Conservation (phyloP, 169 alveolate genomes). For the Plasmodium coatneyi region DNA sequence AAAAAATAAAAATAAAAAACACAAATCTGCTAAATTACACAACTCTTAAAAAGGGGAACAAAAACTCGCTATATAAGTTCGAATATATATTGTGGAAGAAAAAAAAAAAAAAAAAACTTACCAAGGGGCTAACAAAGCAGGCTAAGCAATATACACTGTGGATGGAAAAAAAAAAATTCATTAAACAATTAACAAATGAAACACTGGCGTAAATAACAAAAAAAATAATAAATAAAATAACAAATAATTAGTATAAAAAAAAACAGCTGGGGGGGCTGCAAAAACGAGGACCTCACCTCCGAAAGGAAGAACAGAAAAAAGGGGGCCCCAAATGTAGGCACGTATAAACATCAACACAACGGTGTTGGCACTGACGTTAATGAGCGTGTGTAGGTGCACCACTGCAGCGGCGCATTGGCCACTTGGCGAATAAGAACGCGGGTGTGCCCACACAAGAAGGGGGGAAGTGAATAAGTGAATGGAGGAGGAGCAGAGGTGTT, state of each 20-base stretch:
- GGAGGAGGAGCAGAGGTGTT: background rate
- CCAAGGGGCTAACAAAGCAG: background rate
- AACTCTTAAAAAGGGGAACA: conserved; percentile 3
- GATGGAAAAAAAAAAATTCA: background rate
- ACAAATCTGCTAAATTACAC: background rate
- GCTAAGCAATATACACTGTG: background rate
- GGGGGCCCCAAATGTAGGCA: background rate
- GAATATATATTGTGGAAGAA: background rate
- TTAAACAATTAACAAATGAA: background rate
- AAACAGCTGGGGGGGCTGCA: background rate
- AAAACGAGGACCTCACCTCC: background rate
- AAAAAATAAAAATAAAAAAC: background rate
- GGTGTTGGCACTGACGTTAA: background rate
- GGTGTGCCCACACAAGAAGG: background rate
- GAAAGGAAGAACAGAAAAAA: background rate
- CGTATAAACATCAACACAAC: background rate
- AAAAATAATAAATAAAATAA: background rate
- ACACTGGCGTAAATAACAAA: background rate
- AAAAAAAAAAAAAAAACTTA: background rate
- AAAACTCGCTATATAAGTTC: background rate
- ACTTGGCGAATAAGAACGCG: background rate
- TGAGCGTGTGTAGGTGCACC: background rate
- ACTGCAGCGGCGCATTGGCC: background rate
- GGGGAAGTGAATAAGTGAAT: background rate
- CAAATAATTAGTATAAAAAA: background rate